Base-by-base conservation (phyloP, 2,329 filamentous ascomycete genomes). In the Helminthosporium solani region DNA sequence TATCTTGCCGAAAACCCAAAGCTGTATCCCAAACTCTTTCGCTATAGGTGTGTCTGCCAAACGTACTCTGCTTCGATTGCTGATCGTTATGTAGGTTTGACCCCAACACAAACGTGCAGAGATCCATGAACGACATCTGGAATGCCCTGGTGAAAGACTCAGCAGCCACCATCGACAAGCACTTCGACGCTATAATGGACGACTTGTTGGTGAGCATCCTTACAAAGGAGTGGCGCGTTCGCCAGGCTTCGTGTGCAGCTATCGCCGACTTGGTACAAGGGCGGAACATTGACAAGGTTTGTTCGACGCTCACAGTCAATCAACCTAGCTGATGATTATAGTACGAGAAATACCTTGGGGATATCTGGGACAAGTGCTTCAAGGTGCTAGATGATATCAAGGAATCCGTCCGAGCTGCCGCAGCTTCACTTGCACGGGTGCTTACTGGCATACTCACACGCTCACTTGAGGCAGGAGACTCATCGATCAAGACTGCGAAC, bases 61-160 rank as follows among this genome's bases (percentile, higher is more conserved):
- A 12, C 28, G 7, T 31, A 14, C 28, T n/a, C 7, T 31, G 28
- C 28, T 31, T 31, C 14, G 7, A 2, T 12, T 36, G 14, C 53
- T 68, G 46, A 70, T 43, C n/a, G 3, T 7, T 12, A 2, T 19
- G 7, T 25, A 70, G 67, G 30, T 97, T 97, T 51, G 94, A 99
- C 68, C 94, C 94, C 0, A 97, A 96, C 63, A 79, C 85, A 2
- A 96, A 95, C 54, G 94, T 97, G 11, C 89, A 92, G 66, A 81
- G 85, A 38, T 96, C 92, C 0, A 99, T 99, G 94, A 91, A 95
- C 46, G 90, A 95, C 52, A 97, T 99, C 55, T 99, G 94, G 94
- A 91, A 88, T 60, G 86, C 92, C 0, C 74, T 99, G n/a, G 90
- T 97, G 43, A 95, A 95, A 64, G 90, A 97, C 58, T 82, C 89